Evolutionary conservation across 495 filamentous ascomycete genomes (phyloP).

Genomic region (Chaetomidium leptoderma): DNA sequence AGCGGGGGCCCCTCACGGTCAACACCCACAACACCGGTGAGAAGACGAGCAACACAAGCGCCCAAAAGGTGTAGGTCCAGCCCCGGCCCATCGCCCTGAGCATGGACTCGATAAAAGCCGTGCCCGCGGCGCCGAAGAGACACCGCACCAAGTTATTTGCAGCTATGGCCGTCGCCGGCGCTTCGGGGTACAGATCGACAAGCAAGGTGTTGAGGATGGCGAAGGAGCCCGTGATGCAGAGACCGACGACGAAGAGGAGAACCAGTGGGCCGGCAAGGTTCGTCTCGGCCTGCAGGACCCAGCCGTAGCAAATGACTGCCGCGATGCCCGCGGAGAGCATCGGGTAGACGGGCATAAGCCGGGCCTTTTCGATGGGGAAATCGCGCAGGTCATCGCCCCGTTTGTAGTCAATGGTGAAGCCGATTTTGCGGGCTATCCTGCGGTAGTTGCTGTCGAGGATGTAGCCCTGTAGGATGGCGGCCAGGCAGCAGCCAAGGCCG

Average conservation of each 20-base stretch:
- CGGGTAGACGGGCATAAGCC: slow-evolving; percentile 53
- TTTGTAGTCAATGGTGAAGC: slow-evolving; percentile 48
- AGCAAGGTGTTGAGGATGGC: slow-evolving; percentile 47
- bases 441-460: slow-evolving; percentile 56
- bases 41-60: slow-evolving; percentile 33
- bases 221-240: slow-evolving; percentile 52
- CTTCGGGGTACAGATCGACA: slow-evolving; percentile 44
- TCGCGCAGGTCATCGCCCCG: slow-evolving; percentile 49
- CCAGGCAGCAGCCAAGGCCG: slow-evolving; percentile 62
- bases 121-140: slow-evolving; percentile 40
- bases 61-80: slow-evolving; percentile 48
- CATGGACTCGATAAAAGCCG: slow-evolving; percentile 43
- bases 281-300: slow-evolving; percentile 48
- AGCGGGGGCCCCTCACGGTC: slow-evolving; percentile 36
- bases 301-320: slow-evolving; percentile 52
- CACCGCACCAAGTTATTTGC: slow-evolving; percentile 48
- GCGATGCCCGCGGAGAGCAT: slow-evolving; percentile 39
- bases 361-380: slow-evolving; percentile 63
- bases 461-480: slow-evolving; percentile 61
- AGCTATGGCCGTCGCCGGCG: slow-evolving; percentile 46
- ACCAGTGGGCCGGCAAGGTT: slow-evolving; percentile 51
- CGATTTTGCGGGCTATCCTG: slow-evolving; percentile 45
- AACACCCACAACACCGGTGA: slow-evolving; percentile 40
- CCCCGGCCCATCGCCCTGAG: slow-evolving; percentile 42
- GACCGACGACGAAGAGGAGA: slow-evolving; percentile 52